These are phyloP conservation scores for Striga asiatica DNA, from an alignment of 257 asterid genomes.

Conservation along the genomic window DNA sequence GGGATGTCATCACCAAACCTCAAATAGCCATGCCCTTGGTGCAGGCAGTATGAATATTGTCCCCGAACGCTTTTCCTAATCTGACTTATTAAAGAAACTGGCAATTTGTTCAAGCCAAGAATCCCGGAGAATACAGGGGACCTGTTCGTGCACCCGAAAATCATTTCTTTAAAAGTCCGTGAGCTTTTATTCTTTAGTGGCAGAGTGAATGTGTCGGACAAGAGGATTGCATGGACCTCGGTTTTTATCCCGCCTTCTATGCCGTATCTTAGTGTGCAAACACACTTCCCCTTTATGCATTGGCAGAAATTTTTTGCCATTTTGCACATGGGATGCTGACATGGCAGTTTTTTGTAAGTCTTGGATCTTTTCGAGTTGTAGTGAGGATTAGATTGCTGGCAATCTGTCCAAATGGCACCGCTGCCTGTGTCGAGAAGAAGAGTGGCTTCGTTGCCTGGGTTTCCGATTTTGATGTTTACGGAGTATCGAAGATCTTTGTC, in stretches of 20 bases:
- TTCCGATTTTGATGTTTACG: constrained; percentile 8
- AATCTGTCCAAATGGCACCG: constrained; percentile 15
- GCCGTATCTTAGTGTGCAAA: constrained; percentile 9
- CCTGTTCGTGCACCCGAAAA: constrained; percentile 16
- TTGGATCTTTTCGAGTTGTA: too few relatives aligned
- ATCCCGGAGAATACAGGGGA: constrained; percentile 15
- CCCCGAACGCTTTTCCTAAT: constrained; percentile 3
- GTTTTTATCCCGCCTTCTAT: neutral
- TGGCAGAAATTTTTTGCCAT: neutral
- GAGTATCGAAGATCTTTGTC: neutral
- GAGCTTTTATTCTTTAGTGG: neutral
- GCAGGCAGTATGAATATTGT: constrained; percentile 17
- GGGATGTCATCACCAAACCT: constrained; percentile 17
- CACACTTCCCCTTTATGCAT: constrained; percentile 4
- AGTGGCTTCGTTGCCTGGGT: neutral
- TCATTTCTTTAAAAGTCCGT: neutral
- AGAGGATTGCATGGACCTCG: neutral
- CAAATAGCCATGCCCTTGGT: constrained; percentile 5
- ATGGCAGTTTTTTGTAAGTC: neutral
- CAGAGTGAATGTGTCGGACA: constrained; percentile 8
- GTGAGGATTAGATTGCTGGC: neutral
- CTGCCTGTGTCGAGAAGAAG: constrained; percentile 19
- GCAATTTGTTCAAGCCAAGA: constrained; percentile 8
- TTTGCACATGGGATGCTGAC: constrained; percentile 6
- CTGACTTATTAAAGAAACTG: constrained; percentile 11